phyloP scores from a whole-genome alignment of 768 basidiomycete species.

The Suillus plorans region DNA sequence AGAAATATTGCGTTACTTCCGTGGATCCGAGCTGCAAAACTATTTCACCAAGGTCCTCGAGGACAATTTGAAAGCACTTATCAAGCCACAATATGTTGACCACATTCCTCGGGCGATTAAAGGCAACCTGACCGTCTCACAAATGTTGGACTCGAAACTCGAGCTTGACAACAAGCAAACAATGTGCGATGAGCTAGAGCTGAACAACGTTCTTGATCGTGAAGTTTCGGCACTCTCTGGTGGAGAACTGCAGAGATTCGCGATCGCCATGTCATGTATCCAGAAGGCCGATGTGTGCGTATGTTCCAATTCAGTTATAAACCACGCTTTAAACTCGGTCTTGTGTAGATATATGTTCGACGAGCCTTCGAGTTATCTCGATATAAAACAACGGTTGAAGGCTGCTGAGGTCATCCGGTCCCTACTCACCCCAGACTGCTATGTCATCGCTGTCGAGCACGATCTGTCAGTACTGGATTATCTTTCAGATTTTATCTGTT shows the following conservation, averaged over 20 bases:
- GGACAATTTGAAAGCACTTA: conserved; percentile 97
- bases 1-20: conserved; percentile 97
- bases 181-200: conserved; percentile 84
- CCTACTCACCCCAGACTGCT: conserved; percentile 78
- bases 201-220: conserved; percentile 83
- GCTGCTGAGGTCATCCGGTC: conserved; percentile 95
- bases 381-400: conserved; percentile 91
- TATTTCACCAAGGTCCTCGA: conserved; percentile 99
- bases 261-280: conserved; percentile 96
- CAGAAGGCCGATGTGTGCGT: conserved; percentile 93
- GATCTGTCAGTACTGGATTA: conserved; percentile 98
- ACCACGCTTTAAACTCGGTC: conserved; percentile 10
- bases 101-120: conserved; percentile 98
- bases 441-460: conserved; percentile 98
- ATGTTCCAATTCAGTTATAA: conserved; percentile 1
- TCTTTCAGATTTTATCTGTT: conserved; percentile 97
- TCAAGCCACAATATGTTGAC: conserved; percentile 99
- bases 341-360: conserved; percentile 91
- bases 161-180: conserved; percentile 87
- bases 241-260: conserved; percentile 97
- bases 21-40: conserved; percentile 97
- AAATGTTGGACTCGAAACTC: conserved; percentile 91
- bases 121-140: conserved; percentile 76
- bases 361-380: conserved; percentile 97
- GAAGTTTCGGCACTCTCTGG: conserved; percentile 87